These are phyloP conservation scores for Dryas drummondii DNA, from an alignment of 306 rosid genomes.

Conservation along the genomic window DNA sequence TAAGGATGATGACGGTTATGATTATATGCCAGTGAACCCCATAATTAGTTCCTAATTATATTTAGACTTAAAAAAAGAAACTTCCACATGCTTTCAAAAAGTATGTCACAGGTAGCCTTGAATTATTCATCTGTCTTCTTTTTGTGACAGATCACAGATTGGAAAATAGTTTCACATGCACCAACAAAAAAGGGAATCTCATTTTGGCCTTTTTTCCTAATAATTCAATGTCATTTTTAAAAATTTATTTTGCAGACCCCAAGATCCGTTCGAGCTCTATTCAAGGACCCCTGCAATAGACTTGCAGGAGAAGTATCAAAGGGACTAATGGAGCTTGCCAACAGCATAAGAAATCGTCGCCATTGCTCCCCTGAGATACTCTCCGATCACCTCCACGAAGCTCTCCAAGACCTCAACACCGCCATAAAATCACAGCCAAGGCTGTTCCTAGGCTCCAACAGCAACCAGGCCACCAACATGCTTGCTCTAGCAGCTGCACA, in stretches of 20 bases:
- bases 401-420: slow-evolving; percentile 74
- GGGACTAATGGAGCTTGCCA: slow-evolving; percentile 70
- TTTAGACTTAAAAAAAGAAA: too few relatives aligned
- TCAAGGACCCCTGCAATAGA: slow-evolving; percentile 83
- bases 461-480: slow-evolving; percentile 56
- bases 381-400: slow-evolving; percentile 90
- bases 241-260: slow-evolving; percentile 55
- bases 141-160: slow-evolving; percentile 13
- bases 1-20: not conserved
- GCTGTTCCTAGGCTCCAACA: slow-evolving; percentile 80
- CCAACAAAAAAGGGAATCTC: slow-evolving; percentile 1
- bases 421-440: slow-evolving; percentile 94
- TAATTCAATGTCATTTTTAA: not conserved
- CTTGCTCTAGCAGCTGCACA: slow-evolving; percentile 68
- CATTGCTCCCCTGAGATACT: slow-evolving; percentile 93
- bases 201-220: not conserved
- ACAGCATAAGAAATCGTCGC: slow-evolving; percentile 68
- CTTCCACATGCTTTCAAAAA: not conserved
- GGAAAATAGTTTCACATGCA: slow-evolving; percentile 17
- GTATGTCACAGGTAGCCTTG: too few relatives aligned
- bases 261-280: slow-evolving; percentile 61
- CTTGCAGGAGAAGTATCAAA: slow-evolving; percentile 76
- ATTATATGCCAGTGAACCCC: slow-evolving; percentile 1
- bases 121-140: not conserved
- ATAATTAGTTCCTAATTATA: not conserved